Percentiles rank a stretch among this genome's conserved stretches.
These are phyloP conservation scores for Calonectria hawksworthii DNA, from an alignment of 2,329 filamentous ascomycete species.

Conservation along the genomic window DNA sequence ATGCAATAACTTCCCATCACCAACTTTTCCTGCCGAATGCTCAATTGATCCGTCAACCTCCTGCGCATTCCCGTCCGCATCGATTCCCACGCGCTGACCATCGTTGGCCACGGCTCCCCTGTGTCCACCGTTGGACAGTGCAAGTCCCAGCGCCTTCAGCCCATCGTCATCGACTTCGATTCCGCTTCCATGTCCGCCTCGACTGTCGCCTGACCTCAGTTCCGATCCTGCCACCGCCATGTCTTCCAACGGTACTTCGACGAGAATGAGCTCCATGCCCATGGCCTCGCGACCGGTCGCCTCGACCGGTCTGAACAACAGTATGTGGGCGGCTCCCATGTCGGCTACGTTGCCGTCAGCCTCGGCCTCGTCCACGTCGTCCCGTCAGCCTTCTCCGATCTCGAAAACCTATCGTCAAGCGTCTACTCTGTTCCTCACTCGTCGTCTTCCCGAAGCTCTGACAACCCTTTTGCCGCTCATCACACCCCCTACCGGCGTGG, in stretches of 20 bases:
- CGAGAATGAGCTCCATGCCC: constrained; percentile 34
- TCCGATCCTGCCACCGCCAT: constrained; percentile 48
- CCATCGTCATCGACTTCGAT: constrained; percentile 25
- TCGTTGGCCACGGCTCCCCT: neutral
- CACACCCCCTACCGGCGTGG: constrained; percentile 66
- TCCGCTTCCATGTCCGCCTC: constrained; percentile 36
- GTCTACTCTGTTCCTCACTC: constrained; percentile 93
- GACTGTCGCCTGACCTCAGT: constrained; percentile 18
- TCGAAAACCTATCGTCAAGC: constrained; percentile 96
- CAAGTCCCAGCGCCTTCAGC: constrained; percentile 1
- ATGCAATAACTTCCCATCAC: constrained; percentile 27
- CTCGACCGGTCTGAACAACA: constrained; percentile 61
- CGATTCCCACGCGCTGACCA: neutral
- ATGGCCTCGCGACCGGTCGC: constrained; percentile 54
- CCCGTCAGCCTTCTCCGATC: constrained; percentile 78
- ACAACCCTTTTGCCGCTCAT: constrained; percentile 89
- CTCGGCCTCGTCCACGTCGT: constrained; percentile 73
- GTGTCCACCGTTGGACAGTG: constrained; percentile 21
- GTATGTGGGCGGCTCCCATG: constrained; percentile 74
- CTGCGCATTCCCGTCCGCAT: neutral
- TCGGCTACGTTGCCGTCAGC: constrained; percentile 51
- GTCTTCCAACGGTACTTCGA: constrained; percentile 60
- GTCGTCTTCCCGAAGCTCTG: constrained; percentile 90
- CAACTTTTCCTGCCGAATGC: constrained; percentile 5
- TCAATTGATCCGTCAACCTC: constrained; percentile 21